phyloP scores from a whole-genome alignment of 129 eudicot genomes.

The Apium graveolens region DNA sequence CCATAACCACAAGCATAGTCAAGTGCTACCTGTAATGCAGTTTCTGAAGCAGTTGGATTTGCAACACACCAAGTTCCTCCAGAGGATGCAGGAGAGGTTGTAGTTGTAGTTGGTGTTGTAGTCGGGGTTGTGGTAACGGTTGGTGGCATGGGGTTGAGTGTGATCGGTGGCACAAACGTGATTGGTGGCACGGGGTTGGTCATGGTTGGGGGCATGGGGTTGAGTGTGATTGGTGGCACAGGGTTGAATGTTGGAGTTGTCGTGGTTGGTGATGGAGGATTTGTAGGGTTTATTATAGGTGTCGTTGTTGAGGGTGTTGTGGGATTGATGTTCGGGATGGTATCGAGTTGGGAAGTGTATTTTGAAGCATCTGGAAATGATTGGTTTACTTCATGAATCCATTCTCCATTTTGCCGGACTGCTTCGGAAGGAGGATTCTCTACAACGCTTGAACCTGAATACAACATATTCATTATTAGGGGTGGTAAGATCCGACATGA shows the following conservation, averaged over 20 bases:
- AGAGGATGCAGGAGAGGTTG: constrained; percentile 29
- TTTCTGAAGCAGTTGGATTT: constrained; percentile 63
- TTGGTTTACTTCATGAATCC: constrained; percentile 26
- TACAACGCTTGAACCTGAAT: constrained; percentile 51
- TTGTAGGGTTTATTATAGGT: constrained; percentile 26
- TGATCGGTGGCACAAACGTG: constrained; percentile 12
- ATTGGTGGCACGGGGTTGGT: constrained; percentile 12
- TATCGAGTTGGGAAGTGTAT: constrained; percentile 36
- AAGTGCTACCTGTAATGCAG: constrained; percentile 79
- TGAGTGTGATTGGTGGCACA: constrained; percentile 1
- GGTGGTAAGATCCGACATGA: too few relatives aligned
- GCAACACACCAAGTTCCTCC: constrained; percentile 92
- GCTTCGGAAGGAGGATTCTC: constrained; percentile 31
- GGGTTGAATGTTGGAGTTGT: constrained; percentile 22
- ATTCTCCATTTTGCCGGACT: constrained; percentile 24
- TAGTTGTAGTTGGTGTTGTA: constrained; percentile 13
- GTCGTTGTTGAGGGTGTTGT: constrained; percentile 48
- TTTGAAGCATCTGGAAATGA: constrained; percentile 20
- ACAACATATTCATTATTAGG: not conserved
- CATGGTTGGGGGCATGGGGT: constrained; percentile 32
- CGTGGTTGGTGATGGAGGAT: constrained; percentile 22
- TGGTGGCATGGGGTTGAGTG: constrained; percentile 27
- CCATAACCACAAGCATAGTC: constrained; percentile 98
- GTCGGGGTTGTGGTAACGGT: constrained; percentile 16
- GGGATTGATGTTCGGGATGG: constrained; percentile 67